Conservation (phyloP, 2,329 filamentous ascomycete species). For the Ustulina deusta region DNA sequence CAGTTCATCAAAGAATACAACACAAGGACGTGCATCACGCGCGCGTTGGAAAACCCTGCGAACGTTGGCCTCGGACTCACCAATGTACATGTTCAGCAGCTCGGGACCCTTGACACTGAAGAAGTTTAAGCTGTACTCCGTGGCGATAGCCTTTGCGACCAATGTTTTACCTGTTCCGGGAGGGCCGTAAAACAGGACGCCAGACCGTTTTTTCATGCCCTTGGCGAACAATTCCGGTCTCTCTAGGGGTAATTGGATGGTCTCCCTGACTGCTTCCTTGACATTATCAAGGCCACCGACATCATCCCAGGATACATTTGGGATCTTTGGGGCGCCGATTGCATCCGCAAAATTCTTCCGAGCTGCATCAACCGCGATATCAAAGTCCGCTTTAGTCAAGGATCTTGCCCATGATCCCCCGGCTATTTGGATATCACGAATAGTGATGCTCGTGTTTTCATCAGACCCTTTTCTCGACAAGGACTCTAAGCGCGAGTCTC, state of each 20-base stretch:
- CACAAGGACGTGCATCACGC: constrained; percentile 85
- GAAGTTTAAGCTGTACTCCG: constrained; percentile 93
- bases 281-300: constrained; percentile 93
- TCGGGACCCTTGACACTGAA: constrained; percentile 94
- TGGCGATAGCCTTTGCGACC: constrained; percentile 92
- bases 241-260: constrained; percentile 92
- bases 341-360: constrained; percentile 98
- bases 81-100: constrained; percentile 95
- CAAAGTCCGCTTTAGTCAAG: constrained; percentile 86
- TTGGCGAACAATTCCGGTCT: constrained; percentile 94
- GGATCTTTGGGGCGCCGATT: constrained; percentile 97
- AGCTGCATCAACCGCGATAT: constrained; percentile 92
- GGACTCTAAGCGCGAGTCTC: constrained; percentile 78
- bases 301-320: constrained; percentile 95
- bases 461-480: constrained; percentile 67
- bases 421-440: constrained; percentile 87
- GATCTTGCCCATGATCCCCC: constrained; percentile 84
- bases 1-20: constrained; percentile 93
- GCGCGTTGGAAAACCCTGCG: constrained; percentile 89
- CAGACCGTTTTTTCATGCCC: constrained; percentile 97
- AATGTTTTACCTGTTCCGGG: constrained; percentile 93
- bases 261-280: constrained; percentile 97
- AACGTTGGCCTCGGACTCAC: constrained; percentile 92
- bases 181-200: constrained; percentile 91
- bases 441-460: constrained; percentile 63